These are phyloP conservation scores for Aureobasidium sp. DNA, from an alignment of 2,329 filamentous ascomycete species.

Conservation along the genomic window DNA sequence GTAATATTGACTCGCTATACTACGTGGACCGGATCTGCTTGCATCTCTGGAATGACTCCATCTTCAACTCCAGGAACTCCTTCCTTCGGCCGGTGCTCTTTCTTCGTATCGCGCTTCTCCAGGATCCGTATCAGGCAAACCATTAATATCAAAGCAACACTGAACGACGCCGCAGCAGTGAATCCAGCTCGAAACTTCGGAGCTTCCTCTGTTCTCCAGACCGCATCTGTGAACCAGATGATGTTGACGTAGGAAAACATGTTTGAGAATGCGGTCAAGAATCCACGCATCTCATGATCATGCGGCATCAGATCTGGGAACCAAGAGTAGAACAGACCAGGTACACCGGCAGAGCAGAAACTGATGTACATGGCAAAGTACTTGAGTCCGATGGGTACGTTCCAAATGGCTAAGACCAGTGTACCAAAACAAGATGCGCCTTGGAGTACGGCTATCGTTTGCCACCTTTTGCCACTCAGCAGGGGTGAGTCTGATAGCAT, in stretches of 20 bases:
- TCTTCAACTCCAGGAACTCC: background rate
- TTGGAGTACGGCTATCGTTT: conserved; percentile 18
- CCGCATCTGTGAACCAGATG: conserved; percentile 62
- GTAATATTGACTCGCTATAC: too few species aligned
- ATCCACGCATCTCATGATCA: conserved; percentile 59
- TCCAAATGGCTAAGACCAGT: conserved; percentile 62
- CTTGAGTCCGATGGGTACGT: conserved; percentile 59
- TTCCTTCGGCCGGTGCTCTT: background rate
- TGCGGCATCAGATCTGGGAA: conserved; percentile 35
- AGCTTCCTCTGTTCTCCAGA: conserved; percentile 54
- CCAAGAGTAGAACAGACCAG: conserved; percentile 54
- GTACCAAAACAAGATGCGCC: conserved; percentile 54
- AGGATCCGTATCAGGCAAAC: conserved; percentile 11
- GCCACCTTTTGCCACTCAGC: conserved; percentile 19
- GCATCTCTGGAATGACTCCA: background rate
- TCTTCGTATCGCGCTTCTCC: conserved; percentile 9
- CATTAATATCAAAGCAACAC: conserved; percentile 13
- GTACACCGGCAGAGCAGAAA: conserved; percentile 58
- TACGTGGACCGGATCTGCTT: background rate
- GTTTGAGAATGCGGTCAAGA: conserved; percentile 40
- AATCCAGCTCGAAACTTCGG: conserved; percentile 51
- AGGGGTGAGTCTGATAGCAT: conserved; percentile 22
- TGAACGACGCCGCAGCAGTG: conserved; percentile 39
- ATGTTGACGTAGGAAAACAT: conserved; percentile 40
- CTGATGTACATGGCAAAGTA: conserved; percentile 62